A percentile compares a stretch with the other conserved stretches of the same genome.
phyloP scores from a whole-genome alignment of 148 eudicot species.

The Fagopyrum esculentum region DNA sequence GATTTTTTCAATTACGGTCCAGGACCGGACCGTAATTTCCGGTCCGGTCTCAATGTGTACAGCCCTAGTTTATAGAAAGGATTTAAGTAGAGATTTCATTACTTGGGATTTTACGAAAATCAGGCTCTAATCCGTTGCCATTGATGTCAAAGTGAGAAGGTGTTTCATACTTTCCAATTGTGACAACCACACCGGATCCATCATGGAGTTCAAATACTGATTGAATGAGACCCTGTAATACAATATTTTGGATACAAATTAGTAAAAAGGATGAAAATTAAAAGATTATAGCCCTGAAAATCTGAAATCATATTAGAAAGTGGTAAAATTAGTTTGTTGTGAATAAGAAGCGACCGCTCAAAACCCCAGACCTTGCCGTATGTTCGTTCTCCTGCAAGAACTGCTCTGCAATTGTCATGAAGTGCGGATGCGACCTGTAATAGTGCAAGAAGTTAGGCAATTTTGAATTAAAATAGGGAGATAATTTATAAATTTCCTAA shows the following conservation, averaged over 20 bases:
- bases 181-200: conserved; percentile 92
- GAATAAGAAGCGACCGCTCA: background rate
- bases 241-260: background rate
- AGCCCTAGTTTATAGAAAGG: conserved; percentile 3
- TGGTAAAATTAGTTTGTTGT: background rate
- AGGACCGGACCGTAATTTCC: too few relatives aligned
- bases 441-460: conserved; percentile 18
- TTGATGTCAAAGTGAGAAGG: conserved; percentile 80
- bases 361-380: conserved; percentile 73
- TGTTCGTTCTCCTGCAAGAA: conserved; percentile 86
- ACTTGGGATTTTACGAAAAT: conserved; percentile 72
- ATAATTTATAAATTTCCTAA: conserved; percentile 6
- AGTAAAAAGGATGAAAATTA: too few relatives aligned
- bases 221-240: conserved; percentile 78
- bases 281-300: too few relatives aligned
- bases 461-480: background rate
- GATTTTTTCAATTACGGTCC: too few relatives aligned
- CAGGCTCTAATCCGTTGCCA: conserved; percentile 86
- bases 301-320: background rate
- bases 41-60: too few relatives aligned
- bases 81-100: conserved; percentile 8
- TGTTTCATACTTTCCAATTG: conserved; percentile 86
- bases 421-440: conserved; percentile 95
- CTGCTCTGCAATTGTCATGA: conserved; percentile 94
- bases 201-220: conserved; percentile 93